Evolutionary conservation across 495 filamentous ascomycete species (phyloP), one percentile per base, ranked within the genome.

Genomic region (Xylaria flabelliformis): DNA sequence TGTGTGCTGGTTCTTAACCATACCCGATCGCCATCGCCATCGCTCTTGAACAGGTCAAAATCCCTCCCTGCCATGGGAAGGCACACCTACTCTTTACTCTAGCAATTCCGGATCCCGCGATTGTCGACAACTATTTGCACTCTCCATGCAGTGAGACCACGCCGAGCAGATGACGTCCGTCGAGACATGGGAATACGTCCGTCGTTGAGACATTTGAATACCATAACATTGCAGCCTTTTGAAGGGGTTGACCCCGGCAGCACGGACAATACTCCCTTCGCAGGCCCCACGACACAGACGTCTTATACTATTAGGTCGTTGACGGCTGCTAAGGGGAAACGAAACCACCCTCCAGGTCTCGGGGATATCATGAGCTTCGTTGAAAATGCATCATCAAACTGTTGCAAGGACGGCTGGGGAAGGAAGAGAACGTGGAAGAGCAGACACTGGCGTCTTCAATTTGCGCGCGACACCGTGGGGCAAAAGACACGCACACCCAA

Each of bases 221-320:
- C 74, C 55, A 73, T 56, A 64, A 61, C 55, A 76, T 72, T 29
- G 69, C 68, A 58, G 71, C 59, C 72, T 39, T 29, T 29, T 71
- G 65, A 74, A 17, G 39, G 61, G 24, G 53, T 67, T 61, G 70
- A 29, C 64, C 34, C 42, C 48, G 32, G 29, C 39, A 46, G 41
- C 41, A 61, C 53, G 63, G 63, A 39, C 70, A 66, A 67, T 41
- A 51, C 74, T 68, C 67, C 69, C 67, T 64, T 74, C 61, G 72
- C 70, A 74, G 74, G 71, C 77, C 77, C 77, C 76, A 76, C 73
- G 78, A 77, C 75, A 77, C 74, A 80, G 73, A 77, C 76, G 65
- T 71, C 78, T 77, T 76, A 80, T 80, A 79, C 36, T 76, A 76
- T 73, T 83, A 76, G 81, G 82, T 82, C 83, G 82, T 85, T 75